phyloP scores from a whole-genome alignment of 2,329 filamentous ascomycete genomes.

The Colletotrichum chlorophyti region DNA sequence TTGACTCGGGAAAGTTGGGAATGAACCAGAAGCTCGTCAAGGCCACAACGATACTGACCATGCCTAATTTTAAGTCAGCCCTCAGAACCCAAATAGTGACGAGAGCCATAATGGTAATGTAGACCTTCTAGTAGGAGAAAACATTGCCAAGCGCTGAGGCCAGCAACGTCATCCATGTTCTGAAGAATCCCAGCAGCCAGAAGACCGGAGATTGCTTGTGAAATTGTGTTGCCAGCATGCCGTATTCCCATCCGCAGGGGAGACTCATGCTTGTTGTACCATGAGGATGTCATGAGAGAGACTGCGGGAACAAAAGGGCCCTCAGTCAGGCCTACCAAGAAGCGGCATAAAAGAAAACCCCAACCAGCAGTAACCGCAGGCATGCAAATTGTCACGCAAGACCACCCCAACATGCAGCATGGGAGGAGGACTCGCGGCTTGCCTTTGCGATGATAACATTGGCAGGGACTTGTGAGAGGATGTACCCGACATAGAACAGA shows the following conservation, averaged over 20 bases:
- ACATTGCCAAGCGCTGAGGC: slow-evolving; percentile 48
- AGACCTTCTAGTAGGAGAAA: slow-evolving; percentile 46
- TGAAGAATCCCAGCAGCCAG: slow-evolving; percentile 50
- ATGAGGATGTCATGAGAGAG: slow-evolving; percentile 52
- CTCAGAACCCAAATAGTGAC: background rate
- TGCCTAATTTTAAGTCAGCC: slow-evolving; percentile 29
- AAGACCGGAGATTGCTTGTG: slow-evolving; percentile 50
- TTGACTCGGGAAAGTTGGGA: slow-evolving; percentile 44
- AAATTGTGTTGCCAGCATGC: slow-evolving; percentile 53
- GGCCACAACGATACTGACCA: slow-evolving; percentile 40
- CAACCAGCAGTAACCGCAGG: slow-evolving; percentile 40
- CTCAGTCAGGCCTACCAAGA: slow-evolving; percentile 39
- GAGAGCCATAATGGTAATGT: background rate
- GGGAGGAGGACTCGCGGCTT: slow-evolving; percentile 44
- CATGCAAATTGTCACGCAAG: slow-evolving; percentile 52
- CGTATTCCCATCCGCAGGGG: slow-evolving; percentile 51
- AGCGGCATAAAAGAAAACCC: slow-evolving; percentile 40
- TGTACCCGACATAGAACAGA: slow-evolving; percentile 53
- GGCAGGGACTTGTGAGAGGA: slow-evolving; percentile 52
- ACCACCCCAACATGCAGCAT: slow-evolving; percentile 48
- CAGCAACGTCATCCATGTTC: slow-evolving; percentile 47
- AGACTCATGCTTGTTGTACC: slow-evolving; percentile 53
- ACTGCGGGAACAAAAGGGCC: slow-evolving; percentile 53
- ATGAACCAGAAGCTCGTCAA: slow-evolving; percentile 42
- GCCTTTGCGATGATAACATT: slow-evolving; percentile 52